Evolutionary conservation across 257 asterid species (phyloP).

Genomic region (Verbascum thapsus): DNA sequence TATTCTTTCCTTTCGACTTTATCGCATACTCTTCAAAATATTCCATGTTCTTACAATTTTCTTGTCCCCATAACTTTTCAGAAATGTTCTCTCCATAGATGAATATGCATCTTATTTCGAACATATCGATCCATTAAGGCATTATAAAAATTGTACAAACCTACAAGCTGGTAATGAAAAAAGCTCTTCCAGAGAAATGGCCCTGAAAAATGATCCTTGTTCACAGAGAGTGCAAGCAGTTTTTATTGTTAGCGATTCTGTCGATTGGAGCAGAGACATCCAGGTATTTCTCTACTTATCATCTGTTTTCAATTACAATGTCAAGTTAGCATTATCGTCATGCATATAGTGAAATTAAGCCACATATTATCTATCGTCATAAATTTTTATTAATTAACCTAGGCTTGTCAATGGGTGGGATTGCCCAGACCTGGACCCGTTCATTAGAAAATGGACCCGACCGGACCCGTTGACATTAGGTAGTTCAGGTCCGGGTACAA

Average conservation of each 20-base stretch:
- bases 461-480: too few species aligned
- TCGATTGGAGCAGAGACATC: constrained; percentile 98
- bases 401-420: too few species aligned
- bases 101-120: constrained; percentile 79
- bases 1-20: constrained; percentile 17
- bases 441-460: too few species aligned
- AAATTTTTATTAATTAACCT: too few species aligned
- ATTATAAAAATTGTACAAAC: constrained; percentile 60
- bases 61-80: constrained; percentile 38
- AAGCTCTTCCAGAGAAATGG: constrained; percentile 33
- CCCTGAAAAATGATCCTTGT: constrained; percentile 45
- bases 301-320: constrained; percentile 14
- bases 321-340: constrained; percentile 10
- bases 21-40: constrained; percentile 13
- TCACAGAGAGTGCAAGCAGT: constrained; percentile 79
- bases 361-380: too few species aligned
- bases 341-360: constrained; percentile 13
- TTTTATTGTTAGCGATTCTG: constrained; percentile 87
- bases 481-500: too few species aligned
- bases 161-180: constrained; percentile 29
- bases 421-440: too few species aligned
- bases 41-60: constrained; percentile 29
- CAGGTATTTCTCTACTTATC: constrained; percentile 58
- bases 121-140: constrained; percentile 82
- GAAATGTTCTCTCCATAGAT: constrained; percentile 78